These are phyloP conservation scores for Phytopythium vexans DNA, from an alignment of 352 stramenopile genomes.

Conservation along the genomic window DNA sequence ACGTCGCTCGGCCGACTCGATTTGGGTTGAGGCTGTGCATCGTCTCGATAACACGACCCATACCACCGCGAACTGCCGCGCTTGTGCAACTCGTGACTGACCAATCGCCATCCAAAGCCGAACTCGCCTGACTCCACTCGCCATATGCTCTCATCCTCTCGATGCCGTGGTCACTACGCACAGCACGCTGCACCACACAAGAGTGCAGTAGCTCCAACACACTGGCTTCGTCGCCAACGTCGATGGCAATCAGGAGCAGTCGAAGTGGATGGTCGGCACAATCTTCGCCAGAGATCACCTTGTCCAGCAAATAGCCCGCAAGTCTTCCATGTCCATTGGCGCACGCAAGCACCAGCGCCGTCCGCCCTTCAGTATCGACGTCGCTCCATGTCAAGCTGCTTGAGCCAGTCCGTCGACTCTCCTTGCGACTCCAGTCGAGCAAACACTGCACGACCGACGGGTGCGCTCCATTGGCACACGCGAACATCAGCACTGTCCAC, in stretches of 20 bases:
- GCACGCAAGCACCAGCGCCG: conserved; percentile 19
- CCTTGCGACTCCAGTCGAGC: conserved; percentile 8
- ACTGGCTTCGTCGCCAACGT: neutral
- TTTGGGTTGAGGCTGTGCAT: conserved; percentile 1
- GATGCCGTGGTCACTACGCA: neutral
- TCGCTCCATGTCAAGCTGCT: conserved; percentile 16
- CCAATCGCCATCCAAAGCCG: neutral
- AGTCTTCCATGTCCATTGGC: conserved; percentile 16
- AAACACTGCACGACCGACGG: conserved; percentile 13
- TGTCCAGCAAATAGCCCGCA: conserved; percentile 17
- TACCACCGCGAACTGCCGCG: neutral
- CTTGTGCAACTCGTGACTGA: neutral
- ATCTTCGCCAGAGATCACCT: conserved; percentile 1
- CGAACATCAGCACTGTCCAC: conserved; percentile 14
- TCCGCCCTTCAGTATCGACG: conserved; percentile 11
- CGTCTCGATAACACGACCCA: neutral
- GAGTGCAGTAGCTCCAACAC: neutral
- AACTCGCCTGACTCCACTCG: neutral
- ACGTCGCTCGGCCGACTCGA: neutral
- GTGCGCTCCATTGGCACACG: conserved; percentile 12
- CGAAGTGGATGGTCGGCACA: conserved; percentile 1
- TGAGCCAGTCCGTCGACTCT: neutral
- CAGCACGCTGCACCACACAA: neutral
- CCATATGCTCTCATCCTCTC: neutral
- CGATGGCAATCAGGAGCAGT: conserved; percentile 1